phyloP scores from a whole-genome alignment of 2,329 filamentous ascomycete genomes.

The Neofusicoccum kwambonambiense region DNA sequence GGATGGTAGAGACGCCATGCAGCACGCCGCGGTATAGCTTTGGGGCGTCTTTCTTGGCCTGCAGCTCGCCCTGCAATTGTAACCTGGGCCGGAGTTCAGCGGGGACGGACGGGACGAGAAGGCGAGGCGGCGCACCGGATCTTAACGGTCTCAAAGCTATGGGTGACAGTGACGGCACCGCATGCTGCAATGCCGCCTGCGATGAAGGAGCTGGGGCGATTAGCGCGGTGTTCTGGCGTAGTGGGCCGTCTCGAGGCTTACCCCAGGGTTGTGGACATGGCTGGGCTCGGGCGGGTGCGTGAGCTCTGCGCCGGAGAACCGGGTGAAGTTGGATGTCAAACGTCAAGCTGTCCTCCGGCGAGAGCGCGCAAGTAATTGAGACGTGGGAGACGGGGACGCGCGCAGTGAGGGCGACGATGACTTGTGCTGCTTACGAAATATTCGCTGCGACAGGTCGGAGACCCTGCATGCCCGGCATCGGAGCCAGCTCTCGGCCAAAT shows the following conservation, averaged over 20 bases:
- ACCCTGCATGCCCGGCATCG: conserved; percentile 10
- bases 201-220: conserved; percentile 71
- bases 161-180: conserved; percentile 94
- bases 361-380: conserved; percentile 1
- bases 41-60: conserved; percentile 78
- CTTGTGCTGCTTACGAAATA: conserved; percentile 6
- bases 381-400: background rate
- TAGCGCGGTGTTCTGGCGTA: background rate
- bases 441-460: background rate
- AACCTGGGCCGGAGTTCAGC: conserved; percentile 56
- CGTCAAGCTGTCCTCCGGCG: conserved; percentile 17
- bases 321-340: background rate
- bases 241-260: conserved; percentile 23
- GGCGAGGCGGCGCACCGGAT: conserved; percentile 66
- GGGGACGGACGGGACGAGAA: background rate
- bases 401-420: background rate
- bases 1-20: conserved; percentile 86
- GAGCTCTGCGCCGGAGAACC: conserved; percentile 17
- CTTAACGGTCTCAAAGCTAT: conserved; percentile 98
- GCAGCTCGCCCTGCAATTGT: conserved; percentile 94
- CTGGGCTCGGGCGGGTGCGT: background rate
- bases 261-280: conserved; percentile 52
- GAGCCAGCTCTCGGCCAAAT: background rate
- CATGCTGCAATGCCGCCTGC: conserved; percentile 96
- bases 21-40: conserved; percentile 88